Base-by-base conservation (phyloP, 257 asterid species). In the Gentiana straminea region DNA sequence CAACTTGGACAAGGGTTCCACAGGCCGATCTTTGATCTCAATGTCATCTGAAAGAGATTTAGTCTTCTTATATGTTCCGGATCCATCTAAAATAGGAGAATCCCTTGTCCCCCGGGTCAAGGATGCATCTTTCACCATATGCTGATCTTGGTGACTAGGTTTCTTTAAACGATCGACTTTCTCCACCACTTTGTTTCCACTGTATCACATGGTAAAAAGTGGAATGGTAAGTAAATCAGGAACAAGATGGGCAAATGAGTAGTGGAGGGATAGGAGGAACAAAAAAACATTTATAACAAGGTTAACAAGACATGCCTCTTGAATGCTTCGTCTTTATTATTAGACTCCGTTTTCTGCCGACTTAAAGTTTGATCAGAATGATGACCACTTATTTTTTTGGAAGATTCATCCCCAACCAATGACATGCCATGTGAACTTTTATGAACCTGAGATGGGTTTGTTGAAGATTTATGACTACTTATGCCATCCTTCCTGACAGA, bases 401-500 rank as follows among this genome's bases (percentile, higher is more conserved):
- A 70, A 54, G 71, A 52, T 39, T 51, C 49, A n/a, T 60, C 55
- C 49, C 59, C 62, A 4, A 43, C 32, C 3, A 5, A 55, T 55
- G 50, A 58, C 64, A 59, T 58, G 35, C 57, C 74, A 15, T 47
- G 62, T 15, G 68, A 62, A 65, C 57, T 77, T 64, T 74, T 72
- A 60, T 6, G 76, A 49, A 60, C 13, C 5, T 70, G 73, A 54
- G 79, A 68, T 64, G 32, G 43, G 57, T 64, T 74, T 59, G 67
- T 61, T 11, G 75, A 68, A 63, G 86, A 64, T 59, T 74, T 70
- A 64, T 55, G 48, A 8, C 63, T 77, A 52, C 46, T 49, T 45
- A 69, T 72, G 58, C 67, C 78, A 54, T 58, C 67, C 64, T 76
- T 76, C 82, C 94, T 83, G 52, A 45, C 33, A 53, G 43, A 57